Conservation (phyloP, 2,329 filamentous ascomycete species). For the Teratosphaeria gauchensis region DNA sequence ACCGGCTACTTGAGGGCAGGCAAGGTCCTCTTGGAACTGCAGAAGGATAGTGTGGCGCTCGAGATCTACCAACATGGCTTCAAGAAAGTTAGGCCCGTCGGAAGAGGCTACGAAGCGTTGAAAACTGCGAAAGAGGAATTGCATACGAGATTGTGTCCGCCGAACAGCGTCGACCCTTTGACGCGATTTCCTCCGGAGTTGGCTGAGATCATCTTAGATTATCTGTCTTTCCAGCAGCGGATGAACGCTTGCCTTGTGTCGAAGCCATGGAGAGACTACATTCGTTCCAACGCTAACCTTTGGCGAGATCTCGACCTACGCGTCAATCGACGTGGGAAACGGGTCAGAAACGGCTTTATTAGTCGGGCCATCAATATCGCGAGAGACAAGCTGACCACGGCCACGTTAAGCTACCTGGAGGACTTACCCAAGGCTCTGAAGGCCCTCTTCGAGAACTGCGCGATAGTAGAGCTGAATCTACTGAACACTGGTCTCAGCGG, state of each 20-base stretch:
- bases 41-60: constrained; percentile 43
- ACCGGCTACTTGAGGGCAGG: constrained; percentile 50
- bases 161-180: constrained; percentile 42
- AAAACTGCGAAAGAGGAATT: constrained; percentile 38
- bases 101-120: constrained; percentile 23
- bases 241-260: constrained; percentile 45
- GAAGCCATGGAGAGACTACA: constrained; percentile 44
- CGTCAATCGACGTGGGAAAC: constrained; percentile 26
- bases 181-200: constrained; percentile 46
- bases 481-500: constrained; percentile 19
- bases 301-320: constrained; percentile 48
- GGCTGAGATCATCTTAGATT: constrained; percentile 40
- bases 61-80: constrained; percentile 51
- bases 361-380: constrained; percentile 34
- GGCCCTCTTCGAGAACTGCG: constrained; percentile 31
- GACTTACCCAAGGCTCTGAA: constrained; percentile 30
- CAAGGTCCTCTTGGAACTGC: constrained; percentile 38
- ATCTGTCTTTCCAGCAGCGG: constrained; percentile 41
- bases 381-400: constrained; percentile 25
- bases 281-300: constrained; percentile 37
- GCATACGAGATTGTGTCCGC: constrained; percentile 30
- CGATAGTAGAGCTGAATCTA: constrained; percentile 25
- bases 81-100: constrained; percentile 37
- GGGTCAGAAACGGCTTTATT: constrained; percentile 34
- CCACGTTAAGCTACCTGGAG: constrained; percentile 27